phyloP scores from a whole-genome alignment of 192 early-diverging fungal species.

The Coemansia sp. region DNA sequence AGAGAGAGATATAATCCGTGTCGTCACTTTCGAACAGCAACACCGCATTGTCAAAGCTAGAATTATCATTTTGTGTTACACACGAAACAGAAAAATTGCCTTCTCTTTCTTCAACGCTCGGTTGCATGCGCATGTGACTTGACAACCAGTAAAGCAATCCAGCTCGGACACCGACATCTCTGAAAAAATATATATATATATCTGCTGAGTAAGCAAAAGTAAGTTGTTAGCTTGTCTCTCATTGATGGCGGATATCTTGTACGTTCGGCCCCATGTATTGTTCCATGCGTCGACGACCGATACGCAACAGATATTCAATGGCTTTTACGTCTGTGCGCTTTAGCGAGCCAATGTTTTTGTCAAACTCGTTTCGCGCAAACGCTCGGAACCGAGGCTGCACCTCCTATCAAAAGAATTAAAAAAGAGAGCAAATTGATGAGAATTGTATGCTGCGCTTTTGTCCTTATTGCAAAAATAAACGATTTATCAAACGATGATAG shows the following conservation, averaged over 20 bases:
- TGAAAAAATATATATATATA: too few species aligned
- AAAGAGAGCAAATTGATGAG: not conserved
- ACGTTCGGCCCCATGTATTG: constrained; percentile 63
- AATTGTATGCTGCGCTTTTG: not conserved
- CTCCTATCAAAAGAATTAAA: constrained; percentile 40
- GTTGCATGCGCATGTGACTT: too few species aligned
- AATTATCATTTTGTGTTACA: too few species aligned
- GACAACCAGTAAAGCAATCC: too few species aligned
- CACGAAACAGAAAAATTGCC: too few species aligned
- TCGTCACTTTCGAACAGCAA: too few species aligned
- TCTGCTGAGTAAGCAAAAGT: too few species aligned
- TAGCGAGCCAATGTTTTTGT: constrained; percentile 53
- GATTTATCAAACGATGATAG: not conserved
- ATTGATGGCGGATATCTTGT: constrained; percentile 51
- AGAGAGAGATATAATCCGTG: too few species aligned
- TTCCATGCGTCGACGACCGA: constrained; percentile 64
- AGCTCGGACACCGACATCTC: too few species aligned
- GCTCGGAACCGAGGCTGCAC: constrained; percentile 63
- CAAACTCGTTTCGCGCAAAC: constrained; percentile 69
- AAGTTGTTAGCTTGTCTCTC: too few species aligned
- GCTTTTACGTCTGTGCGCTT: constrained; percentile 64
- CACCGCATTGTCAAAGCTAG: too few species aligned
- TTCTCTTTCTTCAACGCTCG: too few species aligned
- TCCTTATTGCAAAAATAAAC: not conserved
- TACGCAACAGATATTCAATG: constrained; percentile 69